Percentiles rank a stretch among this genome's conserved stretches.
These are phyloP conservation scores for Clohesyomyces aquaticus DNA, from an alignment of 495 filamentous ascomycete species.

Conservation along the genomic window DNA sequence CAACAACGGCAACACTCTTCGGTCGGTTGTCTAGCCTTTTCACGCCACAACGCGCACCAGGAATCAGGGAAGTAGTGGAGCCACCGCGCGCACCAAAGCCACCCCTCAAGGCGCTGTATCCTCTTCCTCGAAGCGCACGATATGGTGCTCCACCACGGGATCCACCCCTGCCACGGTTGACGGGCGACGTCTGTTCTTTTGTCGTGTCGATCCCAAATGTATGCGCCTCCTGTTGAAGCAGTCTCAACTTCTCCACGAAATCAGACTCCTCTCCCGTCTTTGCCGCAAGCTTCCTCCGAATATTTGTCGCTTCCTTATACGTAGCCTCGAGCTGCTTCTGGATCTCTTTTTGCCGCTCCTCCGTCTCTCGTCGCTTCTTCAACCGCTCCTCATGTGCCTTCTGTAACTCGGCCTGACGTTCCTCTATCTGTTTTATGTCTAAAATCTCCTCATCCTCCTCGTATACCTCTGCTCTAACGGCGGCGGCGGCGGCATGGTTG, in stretches of 20 bases:
- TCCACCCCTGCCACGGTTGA: conserved; percentile 11
- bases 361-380: conserved; percentile 71
- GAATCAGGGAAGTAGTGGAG: conserved; percentile 37
- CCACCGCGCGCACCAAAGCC: conserved; percentile 51
- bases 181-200: conserved; percentile 19
- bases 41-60: conserved; percentile 12
- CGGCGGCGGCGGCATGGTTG: not conserved
- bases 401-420: conserved; percentile 73
- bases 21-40: conserved; percentile 88
- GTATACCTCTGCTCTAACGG: conserved; percentile 2
- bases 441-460: conserved; percentile 56
- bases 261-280: conserved; percentile 45
- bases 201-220: conserved; percentile 66
- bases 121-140: conserved; percentile 43
- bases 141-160: conserved; percentile 52
- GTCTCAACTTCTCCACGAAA: conserved; percentile 65
- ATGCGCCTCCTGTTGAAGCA: conserved; percentile 82
- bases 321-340: conserved; percentile 75
- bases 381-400: conserved; percentile 78
- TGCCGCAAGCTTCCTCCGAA: conserved; percentile 65
- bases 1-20: conserved; percentile 72
- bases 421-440: conserved; percentile 79
- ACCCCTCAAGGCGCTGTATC: conserved; percentile 51
- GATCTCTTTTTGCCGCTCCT: conserved; percentile 69
- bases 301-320: conserved; percentile 71